These are phyloP conservation scores for Wickerhamiella hasegawae DNA, from an alignment of 805 yeast species.

Conservation along the genomic window DNA sequence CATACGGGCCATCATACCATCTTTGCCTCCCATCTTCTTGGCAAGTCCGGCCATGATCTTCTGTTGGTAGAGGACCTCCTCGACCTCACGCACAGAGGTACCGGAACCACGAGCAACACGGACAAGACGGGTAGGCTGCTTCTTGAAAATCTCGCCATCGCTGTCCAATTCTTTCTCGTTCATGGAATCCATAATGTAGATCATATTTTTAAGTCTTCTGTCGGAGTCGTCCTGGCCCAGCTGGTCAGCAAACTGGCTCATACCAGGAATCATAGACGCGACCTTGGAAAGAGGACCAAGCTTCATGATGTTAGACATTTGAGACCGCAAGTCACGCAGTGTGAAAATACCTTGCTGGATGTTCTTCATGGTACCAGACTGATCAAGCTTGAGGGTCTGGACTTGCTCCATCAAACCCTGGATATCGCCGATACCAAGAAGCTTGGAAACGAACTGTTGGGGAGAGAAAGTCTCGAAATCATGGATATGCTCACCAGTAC, in stretches of 20 bases:
- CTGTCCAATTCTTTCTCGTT: slow-evolving; percentile 78
- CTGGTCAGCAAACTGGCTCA: slow-evolving; percentile 67
- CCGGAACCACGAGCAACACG: slow-evolving; percentile 94
- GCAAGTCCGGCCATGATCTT: slow-evolving; percentile 93
- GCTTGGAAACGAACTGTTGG: slow-evolving; percentile 72
- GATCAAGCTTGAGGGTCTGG: slow-evolving; percentile 70
- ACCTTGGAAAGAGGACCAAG: slow-evolving; percentile 94
- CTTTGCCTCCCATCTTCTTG: slow-evolving; percentile 40
- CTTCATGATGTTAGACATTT: slow-evolving; percentile 86
- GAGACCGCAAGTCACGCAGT: slow-evolving; percentile 77
- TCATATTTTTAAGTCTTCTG: slow-evolving; percentile 70
- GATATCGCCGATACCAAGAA: slow-evolving; percentile 89
- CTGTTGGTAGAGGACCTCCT: slow-evolving; percentile 79
- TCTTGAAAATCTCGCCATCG: slow-evolving; percentile 67
- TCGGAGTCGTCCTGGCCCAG: slow-evolving; percentile 87
- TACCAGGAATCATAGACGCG: slow-evolving; percentile 90
- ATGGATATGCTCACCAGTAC: slow-evolving; percentile 95
- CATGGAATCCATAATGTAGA: slow-evolving; percentile 90
- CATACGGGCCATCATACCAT: slow-evolving; percentile 36
- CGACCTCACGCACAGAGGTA: slow-evolving; percentile 80
- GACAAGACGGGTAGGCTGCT: slow-evolving; percentile 71
- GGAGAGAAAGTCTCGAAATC: slow-evolving; percentile 90
- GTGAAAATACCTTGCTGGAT: slow-evolving; percentile 92
- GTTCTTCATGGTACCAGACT: slow-evolving; percentile 73
- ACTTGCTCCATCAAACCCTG: slow-evolving; percentile 92